These are phyloP conservation scores for Asterochloris sp. DNA, from an alignment of 139 green algal genomes.

Conservation along the genomic window DNA sequence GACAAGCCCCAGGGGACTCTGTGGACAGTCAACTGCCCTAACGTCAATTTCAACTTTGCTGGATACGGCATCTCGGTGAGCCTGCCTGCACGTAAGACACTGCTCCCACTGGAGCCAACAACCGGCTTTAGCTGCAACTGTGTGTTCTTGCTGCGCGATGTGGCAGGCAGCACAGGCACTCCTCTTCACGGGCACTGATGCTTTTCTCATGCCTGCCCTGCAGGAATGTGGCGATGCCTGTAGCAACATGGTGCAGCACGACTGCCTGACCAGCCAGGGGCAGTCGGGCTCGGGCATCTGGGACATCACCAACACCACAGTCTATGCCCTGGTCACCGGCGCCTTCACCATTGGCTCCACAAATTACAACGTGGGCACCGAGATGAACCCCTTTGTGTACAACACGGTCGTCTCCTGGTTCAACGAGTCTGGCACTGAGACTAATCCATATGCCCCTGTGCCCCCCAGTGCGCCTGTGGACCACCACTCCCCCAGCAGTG, in stretches of 20 bases:
- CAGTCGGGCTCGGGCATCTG: conserved; percentile 30
- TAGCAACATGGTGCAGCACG: conserved; percentile 30
- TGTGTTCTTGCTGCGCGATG: no score
- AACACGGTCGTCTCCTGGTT: conserved; percentile 28
- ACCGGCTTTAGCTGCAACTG: no score
- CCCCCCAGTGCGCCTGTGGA: background rate
- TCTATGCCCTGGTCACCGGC: conserved; percentile 24
- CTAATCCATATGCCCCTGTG: background rate
- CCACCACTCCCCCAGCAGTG: background rate
- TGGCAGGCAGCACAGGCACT: no score
- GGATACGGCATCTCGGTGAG: background rate
- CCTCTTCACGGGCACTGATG: no score
- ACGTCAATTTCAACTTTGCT: conserved; percentile 17
- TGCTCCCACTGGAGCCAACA: no score
- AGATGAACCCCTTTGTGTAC: conserved; percentile 32
- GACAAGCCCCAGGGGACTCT: conserved; percentile 23
- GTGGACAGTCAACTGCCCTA: conserved; percentile 20
- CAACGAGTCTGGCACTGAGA: conserved; percentile 26
- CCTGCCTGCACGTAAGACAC: background rate
- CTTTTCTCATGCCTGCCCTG: background rate
- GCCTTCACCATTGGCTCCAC: conserved; percentile 1
- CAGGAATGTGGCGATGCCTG: conserved; percentile 19
- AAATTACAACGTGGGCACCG: conserved; percentile 25
- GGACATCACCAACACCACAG: background rate
- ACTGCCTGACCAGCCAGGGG: conserved; percentile 23